A percentile compares a stretch with the other conserved stretches of the same genome.
These are phyloP conservation scores for Cladosporium velox DNA, from an alignment of 2,329 filamentous ascomycete genomes.

Conservation along the genomic window DNA sequence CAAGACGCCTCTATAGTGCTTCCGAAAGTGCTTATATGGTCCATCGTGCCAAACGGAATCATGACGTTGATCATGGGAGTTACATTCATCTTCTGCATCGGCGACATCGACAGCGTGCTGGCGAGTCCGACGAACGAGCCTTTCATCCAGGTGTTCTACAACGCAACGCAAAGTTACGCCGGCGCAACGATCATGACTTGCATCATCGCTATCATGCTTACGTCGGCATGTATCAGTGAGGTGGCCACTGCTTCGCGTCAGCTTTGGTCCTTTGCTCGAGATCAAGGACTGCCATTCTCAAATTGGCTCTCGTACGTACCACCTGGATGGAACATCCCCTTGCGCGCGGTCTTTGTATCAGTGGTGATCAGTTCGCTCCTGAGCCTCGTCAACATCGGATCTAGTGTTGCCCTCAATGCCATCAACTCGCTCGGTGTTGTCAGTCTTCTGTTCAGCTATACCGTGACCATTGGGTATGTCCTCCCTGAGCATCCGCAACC, in stretches of 20 bases:
- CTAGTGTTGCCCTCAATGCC: slow-evolving; percentile 42
- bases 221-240: slow-evolving; percentile 37
- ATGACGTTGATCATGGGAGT: slow-evolving; percentile 30
- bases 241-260: slow-evolving; percentile 44
- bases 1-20: slow-evolving; percentile 29
- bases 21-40: slow-evolving; percentile 29
- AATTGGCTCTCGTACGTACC: slow-evolving; percentile 27
- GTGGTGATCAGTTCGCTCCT: slow-evolving; percentile 37
- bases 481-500: background rate
- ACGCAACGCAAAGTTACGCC: slow-evolving; percentile 36
- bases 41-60: slow-evolving; percentile 25
- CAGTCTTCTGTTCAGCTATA: slow-evolving; percentile 37
- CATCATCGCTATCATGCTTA: slow-evolving; percentile 38
- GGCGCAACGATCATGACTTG: slow-evolving; percentile 38
- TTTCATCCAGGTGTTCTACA: slow-evolving; percentile 41
- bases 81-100: slow-evolving; percentile 40
- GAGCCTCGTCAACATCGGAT: slow-evolving; percentile 46
- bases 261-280: slow-evolving; percentile 44
- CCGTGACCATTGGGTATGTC: slow-evolving; percentile 31
- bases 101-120: slow-evolving; percentile 35
- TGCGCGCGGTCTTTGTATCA: slow-evolving; percentile 35
- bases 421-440: slow-evolving; percentile 44
- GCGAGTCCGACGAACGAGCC: slow-evolving; percentile 32
- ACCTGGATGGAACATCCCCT: slow-evolving; percentile 31
- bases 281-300: slow-evolving; percentile 37